These are phyloP conservation scores for Pestalotiopsis fici DNA, from an alignment of 2,329 filamentous ascomycete species.

Conservation along the genomic window DNA sequence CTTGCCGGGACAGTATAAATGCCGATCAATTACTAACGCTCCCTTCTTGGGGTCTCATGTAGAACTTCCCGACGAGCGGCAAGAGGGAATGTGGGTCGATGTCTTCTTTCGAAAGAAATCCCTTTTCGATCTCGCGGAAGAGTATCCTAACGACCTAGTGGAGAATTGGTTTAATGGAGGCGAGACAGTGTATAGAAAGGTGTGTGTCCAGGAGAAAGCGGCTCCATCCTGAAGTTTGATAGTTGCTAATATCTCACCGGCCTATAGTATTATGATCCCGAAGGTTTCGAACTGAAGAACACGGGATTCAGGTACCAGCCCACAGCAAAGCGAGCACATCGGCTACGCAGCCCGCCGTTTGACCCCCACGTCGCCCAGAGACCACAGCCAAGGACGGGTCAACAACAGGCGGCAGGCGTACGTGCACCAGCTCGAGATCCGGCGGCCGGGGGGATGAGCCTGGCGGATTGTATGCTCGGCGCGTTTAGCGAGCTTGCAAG, in stretches of 20 bases:
- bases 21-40: neutral
- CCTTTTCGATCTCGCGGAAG: neutral
- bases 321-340: neutral
- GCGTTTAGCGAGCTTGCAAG: too few relatives aligned
- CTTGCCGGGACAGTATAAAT: neutral
- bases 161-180: neutral
- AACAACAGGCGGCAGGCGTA: too few relatives aligned
- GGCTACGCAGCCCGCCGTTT: neutral
- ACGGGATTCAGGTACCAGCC: neutral
- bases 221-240: neutral
- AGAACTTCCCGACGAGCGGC: neutral
- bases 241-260: neutral
- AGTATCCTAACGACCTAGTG: neutral
- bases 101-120: neutral
- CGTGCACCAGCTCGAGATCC: too few relatives aligned
- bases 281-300: neutral
- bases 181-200: neutral
- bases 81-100: neutral
- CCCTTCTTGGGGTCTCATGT: neutral
- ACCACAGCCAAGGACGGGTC: too few relatives aligned
- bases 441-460: too few relatives aligned
- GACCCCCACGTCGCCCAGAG: too few relatives aligned
- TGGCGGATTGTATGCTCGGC: too few relatives aligned
- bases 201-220: neutral
- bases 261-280: neutral